Evolutionary conservation across 1,284 basidiomycete species (phyloP).

Genomic region (Irpex sp.): DNA sequence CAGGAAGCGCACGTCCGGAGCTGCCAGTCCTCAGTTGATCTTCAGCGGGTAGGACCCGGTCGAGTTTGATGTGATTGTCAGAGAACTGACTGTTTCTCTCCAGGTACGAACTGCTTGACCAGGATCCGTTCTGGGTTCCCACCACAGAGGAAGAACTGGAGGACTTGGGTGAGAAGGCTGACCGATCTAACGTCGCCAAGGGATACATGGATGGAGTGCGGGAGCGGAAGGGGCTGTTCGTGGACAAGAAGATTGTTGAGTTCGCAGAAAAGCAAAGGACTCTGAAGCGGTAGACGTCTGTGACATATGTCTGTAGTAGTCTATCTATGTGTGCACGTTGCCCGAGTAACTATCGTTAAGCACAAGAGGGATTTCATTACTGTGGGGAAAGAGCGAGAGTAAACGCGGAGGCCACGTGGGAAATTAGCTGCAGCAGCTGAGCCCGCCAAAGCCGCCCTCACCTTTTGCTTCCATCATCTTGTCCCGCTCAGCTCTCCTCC

Average conservation of each 20-base stretch:
- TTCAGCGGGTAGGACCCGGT: constrained; percentile 76
- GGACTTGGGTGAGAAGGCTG: constrained; percentile 95
- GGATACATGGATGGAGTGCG: constrained; percentile 92
- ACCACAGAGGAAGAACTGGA: constrained; percentile 97
- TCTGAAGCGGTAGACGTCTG: constrained; percentile 66
- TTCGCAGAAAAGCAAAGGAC: constrained; percentile 96
- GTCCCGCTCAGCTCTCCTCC: not conserved
- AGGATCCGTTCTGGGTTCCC: constrained; percentile 99
- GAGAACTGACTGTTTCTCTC: not conserved
- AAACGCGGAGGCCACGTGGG: not conserved
- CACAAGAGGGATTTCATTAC: not conserved
- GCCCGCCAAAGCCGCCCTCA: not conserved
- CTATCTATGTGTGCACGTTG: not conserved
- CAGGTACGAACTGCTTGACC: constrained; percentile 85
- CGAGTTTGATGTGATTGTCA: not conserved
- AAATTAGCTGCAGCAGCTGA: not conserved
- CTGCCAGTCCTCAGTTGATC: constrained; percentile 94
- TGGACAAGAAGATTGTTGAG: constrained; percentile 90
- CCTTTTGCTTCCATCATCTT: not conserved
- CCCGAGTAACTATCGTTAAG: constrained; percentile 1
- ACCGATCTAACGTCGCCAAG: constrained; percentile 92
- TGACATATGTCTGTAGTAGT: not conserved
- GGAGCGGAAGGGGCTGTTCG: constrained; percentile 92
- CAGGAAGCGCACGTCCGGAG: constrained; percentile 93
- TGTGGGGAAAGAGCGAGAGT: not conserved